Percentiles rank a stretch among this genome's conserved stretches.
phyloP scores from a whole-genome alignment of 2,329 filamentous ascomycete species.

The Corynespora cassiicola region DNA sequence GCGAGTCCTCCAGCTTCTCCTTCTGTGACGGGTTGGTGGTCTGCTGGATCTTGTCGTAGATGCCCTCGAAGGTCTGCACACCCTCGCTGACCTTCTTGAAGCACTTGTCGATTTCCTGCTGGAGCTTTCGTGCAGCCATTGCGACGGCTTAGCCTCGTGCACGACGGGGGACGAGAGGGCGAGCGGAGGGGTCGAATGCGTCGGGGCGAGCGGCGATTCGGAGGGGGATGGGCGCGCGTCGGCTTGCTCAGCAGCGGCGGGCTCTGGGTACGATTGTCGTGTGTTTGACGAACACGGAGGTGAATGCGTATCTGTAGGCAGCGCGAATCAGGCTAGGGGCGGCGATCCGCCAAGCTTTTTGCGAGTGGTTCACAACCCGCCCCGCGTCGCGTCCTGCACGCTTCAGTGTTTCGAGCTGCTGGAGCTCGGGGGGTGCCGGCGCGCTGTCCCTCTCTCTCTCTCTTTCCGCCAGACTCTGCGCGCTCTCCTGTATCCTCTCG shows the following conservation, averaged over 20 bases:
- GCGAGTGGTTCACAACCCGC: slow-evolving; percentile 9
- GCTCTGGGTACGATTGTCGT: slow-evolving; percentile 24
- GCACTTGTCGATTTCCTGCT: slow-evolving; percentile 98
- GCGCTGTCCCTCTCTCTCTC: background rate
- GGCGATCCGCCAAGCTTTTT: slow-evolving; percentile 24
- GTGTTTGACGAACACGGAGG: slow-evolving; percentile 29
- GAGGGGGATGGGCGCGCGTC: slow-evolving; percentile 22
- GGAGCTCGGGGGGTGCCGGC: background rate
- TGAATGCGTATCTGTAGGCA: slow-evolving; percentile 27
- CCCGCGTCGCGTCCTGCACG: slow-evolving; percentile 16
- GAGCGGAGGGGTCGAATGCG: slow-evolving; percentile 17
- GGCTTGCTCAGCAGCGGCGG: slow-evolving; percentile 23
- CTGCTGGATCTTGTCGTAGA: slow-evolving; percentile 97
- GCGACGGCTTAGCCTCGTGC: slow-evolving; percentile 49
- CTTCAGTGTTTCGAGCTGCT: slow-evolving; percentile 15
- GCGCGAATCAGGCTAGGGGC: slow-evolving; percentile 33
- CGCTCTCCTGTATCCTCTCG: background rate
- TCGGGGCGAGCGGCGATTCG: slow-evolving; percentile 15
- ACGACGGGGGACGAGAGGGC: slow-evolving; percentile 23
- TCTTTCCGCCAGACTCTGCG: background rate
- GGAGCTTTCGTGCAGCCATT: slow-evolving; percentile 96
- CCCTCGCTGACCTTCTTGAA: slow-evolving; percentile 98
- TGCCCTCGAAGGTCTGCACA: slow-evolving; percentile 87
- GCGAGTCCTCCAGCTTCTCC: slow-evolving; percentile 96
- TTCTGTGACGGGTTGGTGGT: slow-evolving; percentile 93